A percentile compares a stretch with the other conserved stretches of the same genome.
Conservation (phyloP, 129 eudicot species). For the Chrysanthemum seticuspe region DNA sequence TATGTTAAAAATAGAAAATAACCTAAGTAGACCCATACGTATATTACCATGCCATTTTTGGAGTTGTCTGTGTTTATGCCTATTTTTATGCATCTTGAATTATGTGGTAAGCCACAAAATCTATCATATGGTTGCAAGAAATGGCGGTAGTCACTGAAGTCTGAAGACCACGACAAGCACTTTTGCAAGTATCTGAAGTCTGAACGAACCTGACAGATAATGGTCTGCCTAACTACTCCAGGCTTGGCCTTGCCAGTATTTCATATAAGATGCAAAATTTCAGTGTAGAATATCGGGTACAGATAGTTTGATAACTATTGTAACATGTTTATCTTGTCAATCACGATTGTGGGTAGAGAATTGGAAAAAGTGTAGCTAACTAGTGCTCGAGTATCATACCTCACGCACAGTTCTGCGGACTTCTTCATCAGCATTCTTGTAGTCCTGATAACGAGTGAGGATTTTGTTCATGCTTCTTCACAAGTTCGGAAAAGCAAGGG, state of each 20-base stretch:
- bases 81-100: background rate
- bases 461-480: background rate
- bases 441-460: background rate
- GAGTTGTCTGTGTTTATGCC: background rate
- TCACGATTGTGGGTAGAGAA: background rate
- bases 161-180: background rate
- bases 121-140: background rate
- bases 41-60: background rate
- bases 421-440: slow-evolving; percentile 6
- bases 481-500: background rate
- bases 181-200: slow-evolving; percentile 5
- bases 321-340: background rate
- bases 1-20: background rate
- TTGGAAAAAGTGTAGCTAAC: background rate
- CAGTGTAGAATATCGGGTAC: too few species aligned
- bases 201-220: background rate
- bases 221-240: background rate
- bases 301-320: background rate
- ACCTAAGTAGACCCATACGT: background rate
- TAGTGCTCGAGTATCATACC: background rate
- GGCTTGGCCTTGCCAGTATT: background rate
- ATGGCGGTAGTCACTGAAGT: background rate
- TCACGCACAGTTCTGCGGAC: background rate
- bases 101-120: background rate
- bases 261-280: background rate